These are phyloP conservation scores for Cutaneotrichosporon sp. DNA, from an alignment of 1,284 basidiomycete genomes.

Conservation along the genomic window DNA sequence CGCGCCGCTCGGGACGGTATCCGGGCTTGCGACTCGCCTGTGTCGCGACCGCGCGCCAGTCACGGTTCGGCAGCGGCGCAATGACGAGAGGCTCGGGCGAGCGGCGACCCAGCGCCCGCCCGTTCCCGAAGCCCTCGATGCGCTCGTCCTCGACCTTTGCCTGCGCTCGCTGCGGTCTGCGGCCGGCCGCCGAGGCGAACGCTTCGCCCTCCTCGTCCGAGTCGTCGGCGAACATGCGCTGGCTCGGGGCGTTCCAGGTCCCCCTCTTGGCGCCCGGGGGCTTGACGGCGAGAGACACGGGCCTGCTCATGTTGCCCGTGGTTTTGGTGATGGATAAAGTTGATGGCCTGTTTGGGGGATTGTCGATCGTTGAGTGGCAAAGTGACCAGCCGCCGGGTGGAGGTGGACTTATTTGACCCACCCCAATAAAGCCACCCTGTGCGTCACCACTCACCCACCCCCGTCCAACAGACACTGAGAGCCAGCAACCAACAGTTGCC, in stretches of 20 bases:
- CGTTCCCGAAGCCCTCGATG: constrained; percentile 65
- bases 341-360: neutral
- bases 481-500: neutral
- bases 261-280: constrained; percentile 26
- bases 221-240: constrained; percentile 41
- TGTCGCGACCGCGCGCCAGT: constrained; percentile 71
- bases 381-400: neutral
- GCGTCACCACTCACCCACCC: no score
- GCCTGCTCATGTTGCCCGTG: constrained; percentile 40
- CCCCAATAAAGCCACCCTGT: neutral
- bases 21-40: constrained; percentile 55
- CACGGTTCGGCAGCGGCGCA: constrained; percentile 75
- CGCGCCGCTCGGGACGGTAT: constrained; percentile 62
- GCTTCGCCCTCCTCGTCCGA: constrained; percentile 46
- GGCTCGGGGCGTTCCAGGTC: constrained; percentile 37
- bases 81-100: constrained; percentile 73
- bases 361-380: constrained; percentile 16
- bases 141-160: constrained; percentile 61
- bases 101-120: constrained; percentile 58
- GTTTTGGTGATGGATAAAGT: neutral
- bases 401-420: neutral
- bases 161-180: constrained; percentile 10
- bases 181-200: constrained; percentile 4
- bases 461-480: no score
- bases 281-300: constrained; percentile 51